phyloP scores from a whole-genome alignment of 768 basidiomycete species.

The Kwoniella pini region DNA sequence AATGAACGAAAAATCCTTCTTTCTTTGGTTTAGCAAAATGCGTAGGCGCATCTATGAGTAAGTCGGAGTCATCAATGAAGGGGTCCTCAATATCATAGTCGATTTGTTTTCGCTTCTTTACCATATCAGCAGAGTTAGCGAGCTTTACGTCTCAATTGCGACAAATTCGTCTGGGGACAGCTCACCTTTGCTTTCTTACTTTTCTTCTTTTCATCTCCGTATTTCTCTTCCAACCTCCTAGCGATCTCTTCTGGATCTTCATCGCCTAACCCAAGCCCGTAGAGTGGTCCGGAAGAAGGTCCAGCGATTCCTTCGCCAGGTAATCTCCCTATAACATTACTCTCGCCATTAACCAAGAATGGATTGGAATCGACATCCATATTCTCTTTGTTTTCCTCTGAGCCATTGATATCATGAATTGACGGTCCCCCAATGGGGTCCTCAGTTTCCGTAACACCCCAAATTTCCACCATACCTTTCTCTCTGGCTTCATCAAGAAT shows the following conservation, averaged over 20 bases:
- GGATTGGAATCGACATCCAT: slow-evolving; percentile 8
- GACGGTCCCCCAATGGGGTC: background rate
- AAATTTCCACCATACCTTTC: slow-evolving; percentile 37
- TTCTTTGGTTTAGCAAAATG: slow-evolving; percentile 90
- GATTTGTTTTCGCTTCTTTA: slow-evolving; percentile 48
- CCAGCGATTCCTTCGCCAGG: slow-evolving; percentile 13
- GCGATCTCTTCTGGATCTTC: slow-evolving; percentile 41
- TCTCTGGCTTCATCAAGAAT: slow-evolving; percentile 38
- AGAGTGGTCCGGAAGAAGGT: slow-evolving; percentile 13
- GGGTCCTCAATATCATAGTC: slow-evolving; percentile 87
- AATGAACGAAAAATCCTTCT: slow-evolving; percentile 76
- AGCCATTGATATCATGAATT: background rate
- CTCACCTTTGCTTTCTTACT: slow-evolving; percentile 30
- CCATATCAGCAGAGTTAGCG: too few relatives aligned
- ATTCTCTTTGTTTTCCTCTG: background rate
- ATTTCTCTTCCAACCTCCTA: slow-evolving; percentile 42
- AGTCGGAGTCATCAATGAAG: slow-evolving; percentile 97
- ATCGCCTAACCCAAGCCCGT: slow-evolving; percentile 21
- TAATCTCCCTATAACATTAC: background rate
- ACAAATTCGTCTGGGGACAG: background rate
- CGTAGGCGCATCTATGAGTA: slow-evolving; percentile 84
- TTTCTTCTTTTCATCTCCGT: slow-evolving; percentile 33
- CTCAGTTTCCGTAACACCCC: slow-evolving; percentile 29
- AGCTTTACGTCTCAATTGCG: too few relatives aligned
- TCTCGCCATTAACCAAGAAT: background rate